Evolutionary conservation across 768 basidiomycete species (phyloP), one percentile per base, ranked within the genome.

Genomic region (Agrocybe pediades): DNA sequence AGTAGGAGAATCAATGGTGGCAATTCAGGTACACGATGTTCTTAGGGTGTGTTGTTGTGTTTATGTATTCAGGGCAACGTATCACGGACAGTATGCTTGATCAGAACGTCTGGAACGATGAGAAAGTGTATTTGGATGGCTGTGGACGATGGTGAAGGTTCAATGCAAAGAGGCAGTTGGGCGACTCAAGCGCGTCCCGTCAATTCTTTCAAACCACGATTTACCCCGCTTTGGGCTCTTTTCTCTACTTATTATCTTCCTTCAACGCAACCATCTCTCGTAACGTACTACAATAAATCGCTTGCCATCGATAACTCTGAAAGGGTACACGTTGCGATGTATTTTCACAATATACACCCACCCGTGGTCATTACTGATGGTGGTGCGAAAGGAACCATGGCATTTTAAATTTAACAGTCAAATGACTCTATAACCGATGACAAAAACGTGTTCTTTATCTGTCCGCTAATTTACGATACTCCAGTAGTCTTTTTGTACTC

Each of bases 1-100:
- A 66, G 79, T 81, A 74, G 76, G 69, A 74, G 86, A 76, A 85
- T 86, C 85, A 87, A 89, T 89, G 77, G 78, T 79, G 71, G 65
- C 71, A 61, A 68, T 51, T 45, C 49, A 33, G 53, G 45, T 25
- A 56, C 49, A 56, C 27, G 54, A 39, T 46, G 41, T 39, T 21
- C 21, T 21, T 51, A 24, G 30, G 26, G 49, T 51, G 42, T 49
- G 44, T 56, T 46, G 61, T 56, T 61, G 57, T 27, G 25, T 24
- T 23, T 46, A 19, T 25, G 24, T 6, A 30, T 17, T 41, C 21
- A 41, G 23, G 27, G 44, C 49, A 56, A 41, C 54, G 53, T 45
- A 46, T 52, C 49, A 49, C 49, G 59, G 46, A 46, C 43, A 41
- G 29, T 46, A 43, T 33, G 49, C 49, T 33, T 46, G 55, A 56